Conservation (phyloP, 139 green algal species). For the Ettlia oleoabundans region DNA sequence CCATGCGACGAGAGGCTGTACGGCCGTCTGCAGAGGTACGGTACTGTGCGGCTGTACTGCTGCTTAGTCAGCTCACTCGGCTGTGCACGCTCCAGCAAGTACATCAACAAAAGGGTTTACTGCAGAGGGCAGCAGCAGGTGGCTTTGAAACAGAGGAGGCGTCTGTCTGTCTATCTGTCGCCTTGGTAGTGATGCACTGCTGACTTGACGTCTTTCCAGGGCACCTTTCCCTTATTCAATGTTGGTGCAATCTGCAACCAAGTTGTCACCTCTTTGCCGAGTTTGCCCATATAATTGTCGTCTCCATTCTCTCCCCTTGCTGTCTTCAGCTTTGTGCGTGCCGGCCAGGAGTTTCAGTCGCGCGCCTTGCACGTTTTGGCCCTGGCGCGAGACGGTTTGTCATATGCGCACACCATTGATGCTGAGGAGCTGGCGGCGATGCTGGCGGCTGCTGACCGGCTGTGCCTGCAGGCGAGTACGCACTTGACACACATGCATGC, state of each 20-base stretch:
- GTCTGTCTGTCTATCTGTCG: too few species aligned
- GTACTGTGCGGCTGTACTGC: background rate
- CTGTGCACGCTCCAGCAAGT: too few species aligned
- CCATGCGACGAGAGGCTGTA: conserved; percentile 36
- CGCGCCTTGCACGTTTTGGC: background rate
- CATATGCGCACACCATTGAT: conserved; percentile 4
- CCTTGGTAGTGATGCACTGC: too few species aligned
- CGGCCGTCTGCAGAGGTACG: conserved; percentile 6
- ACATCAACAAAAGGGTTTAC: too few species aligned
- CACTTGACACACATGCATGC: too few species aligned
- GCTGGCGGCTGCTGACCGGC: conserved; percentile 27
- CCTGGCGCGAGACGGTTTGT: background rate
- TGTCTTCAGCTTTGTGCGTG: conserved; percentile 15
- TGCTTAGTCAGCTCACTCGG: too few species aligned
- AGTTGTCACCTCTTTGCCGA: too few species aligned
- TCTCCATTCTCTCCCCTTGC: background rate
- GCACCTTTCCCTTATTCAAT: background rate
- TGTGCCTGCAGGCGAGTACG: conserved; percentile 5
- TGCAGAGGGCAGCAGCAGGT: too few species aligned
- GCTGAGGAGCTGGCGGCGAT: conserved; percentile 48
- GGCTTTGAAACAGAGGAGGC: too few species aligned
- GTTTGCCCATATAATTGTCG: background rate
- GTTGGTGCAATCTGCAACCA: background rate
- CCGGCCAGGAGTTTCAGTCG: conserved; percentile 35
- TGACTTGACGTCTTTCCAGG: too few species aligned